Base-by-base conservation (phyloP, 169 alveolate genomes). In the Plasmodium gallinaceum region DNA sequence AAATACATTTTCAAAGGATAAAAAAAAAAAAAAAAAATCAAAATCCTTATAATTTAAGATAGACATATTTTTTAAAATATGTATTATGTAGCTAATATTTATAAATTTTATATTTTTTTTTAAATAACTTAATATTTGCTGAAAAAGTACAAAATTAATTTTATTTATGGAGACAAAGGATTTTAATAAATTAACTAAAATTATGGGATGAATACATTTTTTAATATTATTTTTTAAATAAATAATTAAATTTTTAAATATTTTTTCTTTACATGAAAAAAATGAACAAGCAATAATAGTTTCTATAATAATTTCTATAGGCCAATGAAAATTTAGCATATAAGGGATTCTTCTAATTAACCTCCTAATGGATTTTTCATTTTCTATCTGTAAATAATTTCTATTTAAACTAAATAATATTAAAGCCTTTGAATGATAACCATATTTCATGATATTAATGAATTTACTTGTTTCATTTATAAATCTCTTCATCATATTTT, bases 281-380 rank as follows among this genome's bases (percentile, higher is more conserved):
- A 51, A 69, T 57, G 57, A 54, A 37, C 91, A 83, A 18, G 91
- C 86, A 57, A 83, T 83, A 0, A 70, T 66, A 10, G 66, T 69
- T 61, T 83, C 91, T 20, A 83, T 24, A 18, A 83, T 58, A 60
- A 83, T 54, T 43, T 83, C 91, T 2, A 62, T n/a, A n/a, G 91
- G 91, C 91, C 91, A 83, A 18, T 66, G 69, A 42, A 83, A 83
- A 37, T 69, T 61, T n/a, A 83, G 48, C 86, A 83, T 83, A 42
- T 69, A 64, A 5, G 91, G 54, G 0, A 73, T 83, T 39, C 91
- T 60, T 46, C 91, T 68, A 22, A 83, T 42, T 69, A 83, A 83
- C 20, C 74, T 24, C 7, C 91, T 54, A 37, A 83, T 42, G 0
- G 66, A 51, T 46, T 83, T 83, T 45, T 68, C 9, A 57, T 83